phyloP scores from a whole-genome alignment of 148 eudicot species.

The Cornus suecica region DNA sequence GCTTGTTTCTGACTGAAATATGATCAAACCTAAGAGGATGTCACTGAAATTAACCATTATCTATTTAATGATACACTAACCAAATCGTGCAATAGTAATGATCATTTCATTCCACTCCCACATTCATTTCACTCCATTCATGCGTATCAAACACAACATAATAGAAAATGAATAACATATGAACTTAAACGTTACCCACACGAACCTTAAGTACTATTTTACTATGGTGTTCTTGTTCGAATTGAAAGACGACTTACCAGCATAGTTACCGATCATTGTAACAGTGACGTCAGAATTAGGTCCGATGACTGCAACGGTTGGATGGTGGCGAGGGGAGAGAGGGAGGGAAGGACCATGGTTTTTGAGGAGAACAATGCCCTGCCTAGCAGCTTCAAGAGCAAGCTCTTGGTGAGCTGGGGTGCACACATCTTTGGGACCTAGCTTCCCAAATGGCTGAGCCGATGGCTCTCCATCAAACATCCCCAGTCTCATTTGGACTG shows the following conservation, averaged over 20 bases:
- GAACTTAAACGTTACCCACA: too few species aligned
- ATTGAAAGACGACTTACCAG: conserved; percentile 53
- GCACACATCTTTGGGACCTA: conserved; percentile 76
- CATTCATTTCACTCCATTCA: too few species aligned
- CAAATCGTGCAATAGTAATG: too few species aligned
- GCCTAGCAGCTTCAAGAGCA: conserved; percentile 82
- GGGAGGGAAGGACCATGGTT: conserved; percentile 64
- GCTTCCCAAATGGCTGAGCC: conserved; percentile 58
- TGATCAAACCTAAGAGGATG: too few species aligned
- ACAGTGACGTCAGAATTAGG: conserved; percentile 76
- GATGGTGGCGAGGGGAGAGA: conserved; percentile 46
- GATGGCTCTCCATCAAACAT: conserved; percentile 87
- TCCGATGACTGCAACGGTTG: conserved; percentile 76
- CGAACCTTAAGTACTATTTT: too few species aligned
- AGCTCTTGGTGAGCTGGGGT: conserved; percentile 65
- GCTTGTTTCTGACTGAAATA: too few species aligned
- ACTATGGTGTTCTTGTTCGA: too few species aligned
- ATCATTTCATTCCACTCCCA: too few species aligned
- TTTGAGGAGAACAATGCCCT: conserved; percentile 79
- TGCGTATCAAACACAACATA: too few species aligned
- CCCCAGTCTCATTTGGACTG: conserved; percentile 83
- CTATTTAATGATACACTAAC: too few species aligned
- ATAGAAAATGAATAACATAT: too few species aligned
- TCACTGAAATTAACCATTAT: too few species aligned
- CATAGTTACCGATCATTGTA: conserved; percentile 88